Conservation (phyloP, 257 asterid species). For the Ilex asprella region DNA sequence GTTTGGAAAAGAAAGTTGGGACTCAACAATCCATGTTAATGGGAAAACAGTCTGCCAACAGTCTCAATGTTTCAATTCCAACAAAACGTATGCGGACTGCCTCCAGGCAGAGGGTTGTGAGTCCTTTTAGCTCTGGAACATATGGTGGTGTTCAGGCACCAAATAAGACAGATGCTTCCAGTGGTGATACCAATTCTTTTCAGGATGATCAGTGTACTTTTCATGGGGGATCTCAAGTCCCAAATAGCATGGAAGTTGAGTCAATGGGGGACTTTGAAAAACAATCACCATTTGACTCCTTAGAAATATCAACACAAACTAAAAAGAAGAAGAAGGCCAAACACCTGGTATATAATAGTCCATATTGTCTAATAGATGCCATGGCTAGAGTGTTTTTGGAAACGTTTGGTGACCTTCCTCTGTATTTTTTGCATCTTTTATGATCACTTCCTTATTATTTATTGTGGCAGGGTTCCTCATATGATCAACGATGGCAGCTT, state of each 20-base stretch:
- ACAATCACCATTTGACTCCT: slow-evolving; percentile 50
- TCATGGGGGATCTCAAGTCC: slow-evolving; percentile 57
- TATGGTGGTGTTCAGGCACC: slow-evolving; percentile 67
- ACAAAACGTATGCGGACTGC: slow-evolving; percentile 90
- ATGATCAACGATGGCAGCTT: slow-evolving; percentile 69
- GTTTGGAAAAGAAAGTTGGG: slow-evolving; percentile 47
- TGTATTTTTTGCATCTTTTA: not conserved
- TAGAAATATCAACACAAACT: slow-evolving; percentile 59
- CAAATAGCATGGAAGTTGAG: slow-evolving; percentile 68
- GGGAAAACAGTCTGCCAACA: slow-evolving; percentile 63
- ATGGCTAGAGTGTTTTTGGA: too few relatives aligned
- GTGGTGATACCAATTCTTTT: slow-evolving; percentile 87
- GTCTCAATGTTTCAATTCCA: slow-evolving; percentile 76
- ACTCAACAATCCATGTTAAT: slow-evolving; percentile 43
- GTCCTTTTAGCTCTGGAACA: slow-evolving; percentile 73
- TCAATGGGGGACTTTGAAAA: slow-evolving; percentile 66
- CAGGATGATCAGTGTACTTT: slow-evolving; percentile 86
- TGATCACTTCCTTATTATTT: not conserved
- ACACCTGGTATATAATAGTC: slow-evolving; percentile 46
- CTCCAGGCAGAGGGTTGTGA: slow-evolving; percentile 64
- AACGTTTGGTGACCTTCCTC: not conserved
- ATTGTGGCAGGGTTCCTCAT: slow-evolving; percentile 47
- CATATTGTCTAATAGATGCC: not conserved
- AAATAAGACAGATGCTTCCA: slow-evolving; percentile 81
- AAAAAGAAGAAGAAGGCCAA: slow-evolving; percentile 87